A percentile compares a stretch with the other conserved stretches of the same genome.
Conservation (phyloP, 2,329 filamentous ascomycete genomes). For the Metarhizium anisopliae region DNA sequence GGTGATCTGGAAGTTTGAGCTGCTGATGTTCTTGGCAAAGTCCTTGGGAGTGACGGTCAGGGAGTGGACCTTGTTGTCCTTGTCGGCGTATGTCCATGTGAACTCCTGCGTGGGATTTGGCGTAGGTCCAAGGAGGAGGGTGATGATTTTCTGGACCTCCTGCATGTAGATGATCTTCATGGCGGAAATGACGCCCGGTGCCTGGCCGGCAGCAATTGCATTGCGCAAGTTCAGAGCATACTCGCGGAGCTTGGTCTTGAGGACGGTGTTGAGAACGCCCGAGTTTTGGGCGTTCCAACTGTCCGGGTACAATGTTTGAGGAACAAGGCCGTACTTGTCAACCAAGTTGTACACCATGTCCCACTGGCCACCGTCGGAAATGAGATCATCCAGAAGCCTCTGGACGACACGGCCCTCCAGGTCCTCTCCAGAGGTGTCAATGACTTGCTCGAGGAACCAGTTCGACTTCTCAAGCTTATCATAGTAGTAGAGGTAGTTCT, state of each 20-base stretch:
- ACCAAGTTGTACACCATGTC: constrained; percentile 87
- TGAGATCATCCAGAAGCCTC: constrained; percentile 55
- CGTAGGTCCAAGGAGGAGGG: constrained; percentile 71
- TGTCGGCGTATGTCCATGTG: constrained; percentile 71
- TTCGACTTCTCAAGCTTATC: constrained; percentile 91
- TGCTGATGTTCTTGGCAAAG: constrained; percentile 62
- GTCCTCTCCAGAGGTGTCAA: constrained; percentile 62
- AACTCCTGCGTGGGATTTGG: constrained; percentile 62
- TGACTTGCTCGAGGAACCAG: constrained; percentile 77
- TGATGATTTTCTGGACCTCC: constrained; percentile 74
- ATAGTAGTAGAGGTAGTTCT: constrained; percentile 85
- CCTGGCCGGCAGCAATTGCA: constrained; percentile 30
- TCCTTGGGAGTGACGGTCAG: constrained; percentile 57
- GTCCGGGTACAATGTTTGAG: constrained; percentile 74
- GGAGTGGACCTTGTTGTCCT: constrained; percentile 52
- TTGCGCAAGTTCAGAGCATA: constrained; percentile 65
- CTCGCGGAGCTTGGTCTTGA: constrained; percentile 83
- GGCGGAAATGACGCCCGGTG: constrained; percentile 29
- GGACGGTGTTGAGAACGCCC: constrained; percentile 57
- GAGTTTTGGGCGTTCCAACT: constrained; percentile 70
- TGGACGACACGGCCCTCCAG: constrained; percentile 68
- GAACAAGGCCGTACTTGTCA: constrained; percentile 80
- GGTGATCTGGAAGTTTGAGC: constrained; percentile 48
- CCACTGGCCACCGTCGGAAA: constrained; percentile 81
- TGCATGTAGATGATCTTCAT: constrained; percentile 68